These are phyloP conservation scores for Aspergillus sergii DNA, from an alignment of 2,329 filamentous ascomycete genomes.

Conservation along the genomic window DNA sequence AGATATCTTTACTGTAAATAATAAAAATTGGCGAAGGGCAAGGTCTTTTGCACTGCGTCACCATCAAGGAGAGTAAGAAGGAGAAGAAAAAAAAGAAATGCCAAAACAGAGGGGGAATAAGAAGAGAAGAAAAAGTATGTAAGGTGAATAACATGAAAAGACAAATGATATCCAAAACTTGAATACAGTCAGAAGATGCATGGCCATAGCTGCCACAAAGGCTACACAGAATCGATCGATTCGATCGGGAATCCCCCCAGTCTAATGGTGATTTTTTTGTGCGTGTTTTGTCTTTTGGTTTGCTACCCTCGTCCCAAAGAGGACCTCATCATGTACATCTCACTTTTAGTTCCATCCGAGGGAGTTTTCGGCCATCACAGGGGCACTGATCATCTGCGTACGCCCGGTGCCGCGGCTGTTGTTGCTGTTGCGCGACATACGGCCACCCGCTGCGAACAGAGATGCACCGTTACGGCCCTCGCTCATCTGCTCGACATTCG, in stretches of 20 bases:
- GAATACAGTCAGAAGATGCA: conserved; percentile 29
- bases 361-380: conserved; percentile 91
- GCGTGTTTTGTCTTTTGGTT: conserved; percentile 16
- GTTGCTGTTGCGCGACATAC: conserved; percentile 51
- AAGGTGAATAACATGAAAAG: conserved; percentile 25
- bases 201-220: conserved; percentile 9
- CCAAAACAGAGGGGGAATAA: conserved; percentile 41
- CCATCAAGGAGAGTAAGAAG: conserved; percentile 26
- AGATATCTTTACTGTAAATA: conserved; percentile 8
- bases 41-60: conserved; percentile 17
- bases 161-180: conserved; percentile 20
- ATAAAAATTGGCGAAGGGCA: conserved; percentile 19
- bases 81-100: conserved; percentile 13
- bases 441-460: conserved; percentile 48
- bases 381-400: conserved; percentile 79
- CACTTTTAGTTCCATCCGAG: conserved; percentile 83
- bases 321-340: neutral
- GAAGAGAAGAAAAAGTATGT: conserved; percentile 26
- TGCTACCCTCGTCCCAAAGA: conserved; percentile 10
- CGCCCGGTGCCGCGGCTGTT: conserved; percentile 70
- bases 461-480: conserved; percentile 57
- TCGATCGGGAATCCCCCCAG: neutral
- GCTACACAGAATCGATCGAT: neutral
- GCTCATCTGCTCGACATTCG: conserved; percentile 67
- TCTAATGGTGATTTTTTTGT: conserved; percentile 6